Percentiles rank a stretch among this genome's conserved stretches.
These are phyloP conservation scores for Lanmaoa rubissima DNA, from an alignment of 768 basidiomycete species.

Conservation along the genomic window DNA sequence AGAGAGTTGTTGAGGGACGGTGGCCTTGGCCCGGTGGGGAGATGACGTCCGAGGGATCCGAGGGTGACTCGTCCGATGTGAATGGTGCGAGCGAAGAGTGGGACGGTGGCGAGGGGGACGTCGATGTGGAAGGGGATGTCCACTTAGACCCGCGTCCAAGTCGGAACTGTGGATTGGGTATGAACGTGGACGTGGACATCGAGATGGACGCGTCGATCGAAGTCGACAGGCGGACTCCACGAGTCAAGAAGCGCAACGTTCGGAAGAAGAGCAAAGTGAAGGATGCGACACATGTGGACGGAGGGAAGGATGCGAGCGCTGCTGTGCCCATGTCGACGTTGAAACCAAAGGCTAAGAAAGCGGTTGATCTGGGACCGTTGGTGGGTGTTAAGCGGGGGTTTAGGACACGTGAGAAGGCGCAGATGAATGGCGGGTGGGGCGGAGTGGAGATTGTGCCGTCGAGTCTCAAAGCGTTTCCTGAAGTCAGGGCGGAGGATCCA, in stretches of 20 bases:
- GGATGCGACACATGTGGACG: too few species aligned
- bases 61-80: conserved; percentile 17
- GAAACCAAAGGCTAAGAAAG: not conserved
- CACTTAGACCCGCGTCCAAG: not conserved
- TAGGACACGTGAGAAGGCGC: conserved; percentile 54
- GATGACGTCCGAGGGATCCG: conserved; percentile 23
- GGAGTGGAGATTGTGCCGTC: conserved; percentile 56
- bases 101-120: conserved; percentile 15
- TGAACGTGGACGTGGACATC: conserved; percentile 26
- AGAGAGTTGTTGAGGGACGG: conserved; percentile 52
- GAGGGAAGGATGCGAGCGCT: conserved; percentile 23
- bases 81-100: conserved; percentile 13
- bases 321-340: not conserved
- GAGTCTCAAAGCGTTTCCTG: conserved; percentile 20
- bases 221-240: conserved; percentile 4
- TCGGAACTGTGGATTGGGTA: conserved; percentile 20
- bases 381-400: conserved; percentile 62
- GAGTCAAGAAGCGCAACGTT: conserved; percentile 21
- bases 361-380: conserved; percentile 59
- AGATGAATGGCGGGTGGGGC: conserved; percentile 58
- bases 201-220: conserved; percentile 15
- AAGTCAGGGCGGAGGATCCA: conserved; percentile 2
- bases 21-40: conserved; percentile 34
- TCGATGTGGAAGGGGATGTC: conserved; percentile 29
- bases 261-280: conserved; percentile 22